phyloP scores from a whole-genome alignment of 1,139 yeast species.

The Spathaspora sp. region DNA sequence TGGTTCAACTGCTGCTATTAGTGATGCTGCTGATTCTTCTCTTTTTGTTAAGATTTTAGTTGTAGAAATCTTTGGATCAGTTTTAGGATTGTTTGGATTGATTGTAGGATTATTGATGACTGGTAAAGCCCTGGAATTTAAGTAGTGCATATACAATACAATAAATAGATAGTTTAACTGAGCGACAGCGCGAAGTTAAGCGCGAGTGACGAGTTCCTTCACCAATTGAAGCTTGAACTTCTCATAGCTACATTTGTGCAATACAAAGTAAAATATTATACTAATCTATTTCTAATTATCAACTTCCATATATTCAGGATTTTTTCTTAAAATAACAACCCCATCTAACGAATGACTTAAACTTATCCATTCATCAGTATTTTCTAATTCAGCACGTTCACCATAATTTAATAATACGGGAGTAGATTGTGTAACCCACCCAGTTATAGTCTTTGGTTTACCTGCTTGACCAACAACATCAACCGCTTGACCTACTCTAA shows the following conservation, averaged over 20 bases:
- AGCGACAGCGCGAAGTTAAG: too few relatives aligned
- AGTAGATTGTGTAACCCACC: slow-evolving; percentile 98
- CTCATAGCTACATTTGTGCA: neutral
- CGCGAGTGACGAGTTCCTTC: too few relatives aligned
- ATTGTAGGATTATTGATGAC: slow-evolving; percentile 98
- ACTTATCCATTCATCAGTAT: slow-evolving; percentile 81
- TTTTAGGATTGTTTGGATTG: slow-evolving; percentile 88
- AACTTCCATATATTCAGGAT: slow-evolving; percentile 81
- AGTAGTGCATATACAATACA: slow-evolving; percentile 14
- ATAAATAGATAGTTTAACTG: neutral
- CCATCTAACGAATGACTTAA: slow-evolving; percentile 87
- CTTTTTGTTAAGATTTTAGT: slow-evolving; percentile 94
- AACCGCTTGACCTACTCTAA: slow-evolving; percentile 97
- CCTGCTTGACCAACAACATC: slow-evolving; percentile 99
- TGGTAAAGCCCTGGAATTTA: slow-evolving; percentile 85
- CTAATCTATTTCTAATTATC: slow-evolving; percentile 32
- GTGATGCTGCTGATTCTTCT: slow-evolving; percentile 97
- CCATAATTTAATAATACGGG: slow-evolving; percentile 93
- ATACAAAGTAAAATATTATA: neutral
- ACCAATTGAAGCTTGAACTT: too few relatives aligned
- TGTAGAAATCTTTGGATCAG: slow-evolving; percentile 95
- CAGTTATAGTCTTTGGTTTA: slow-evolving; percentile 96
- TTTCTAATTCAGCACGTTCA: slow-evolving; percentile 96
- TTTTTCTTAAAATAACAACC: slow-evolving; percentile 85
- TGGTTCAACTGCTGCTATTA: slow-evolving; percentile 96